These are phyloP conservation scores for Pyrenophora graminea DNA, from an alignment of 2,329 filamentous ascomycete genomes.

Conservation along the genomic window DNA sequence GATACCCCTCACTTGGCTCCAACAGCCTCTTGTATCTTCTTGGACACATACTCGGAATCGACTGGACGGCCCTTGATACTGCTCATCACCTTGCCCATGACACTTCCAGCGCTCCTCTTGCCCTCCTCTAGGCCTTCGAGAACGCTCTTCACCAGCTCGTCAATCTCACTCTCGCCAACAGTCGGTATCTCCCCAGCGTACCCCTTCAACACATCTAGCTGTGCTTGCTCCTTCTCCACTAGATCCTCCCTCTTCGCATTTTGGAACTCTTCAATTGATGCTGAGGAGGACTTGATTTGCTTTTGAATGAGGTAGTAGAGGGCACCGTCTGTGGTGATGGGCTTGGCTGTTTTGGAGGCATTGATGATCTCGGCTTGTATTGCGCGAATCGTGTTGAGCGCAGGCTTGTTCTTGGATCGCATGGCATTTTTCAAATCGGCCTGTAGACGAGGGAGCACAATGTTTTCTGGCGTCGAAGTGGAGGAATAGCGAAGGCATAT, in stretches of 20 bases:
- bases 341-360: constrained; percentile 71
- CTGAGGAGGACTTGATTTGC: constrained; percentile 60
- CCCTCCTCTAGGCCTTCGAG: constrained; percentile 58
- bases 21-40: constrained; percentile 59
- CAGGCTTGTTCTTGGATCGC: constrained; percentile 57
- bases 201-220: constrained; percentile 67
- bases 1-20: constrained; percentile 23
- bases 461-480: constrained; percentile 17
- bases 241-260: constrained; percentile 69
- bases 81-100: constrained; percentile 63
- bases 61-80: constrained; percentile 66
- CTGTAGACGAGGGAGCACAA: constrained; percentile 51
- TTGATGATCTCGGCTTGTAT: constrained; percentile 74
- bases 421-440: constrained; percentile 54
- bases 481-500: constrained; percentile 30
- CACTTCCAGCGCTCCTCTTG: constrained; percentile 60
- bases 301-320: constrained; percentile 70
- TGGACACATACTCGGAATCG: constrained; percentile 64
- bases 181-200: constrained; percentile 65
- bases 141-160: constrained; percentile 56
- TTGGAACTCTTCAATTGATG: constrained; percentile 67
- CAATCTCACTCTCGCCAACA: constrained; percentile 63
- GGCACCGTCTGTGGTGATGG: constrained; percentile 72
- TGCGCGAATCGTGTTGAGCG: constrained; percentile 69
- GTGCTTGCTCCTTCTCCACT: constrained; percentile 69